These are phyloP conservation scores for Alternaria sp. DNA, from an alignment of 2,329 filamentous ascomycete genomes.

Conservation along the genomic window DNA sequence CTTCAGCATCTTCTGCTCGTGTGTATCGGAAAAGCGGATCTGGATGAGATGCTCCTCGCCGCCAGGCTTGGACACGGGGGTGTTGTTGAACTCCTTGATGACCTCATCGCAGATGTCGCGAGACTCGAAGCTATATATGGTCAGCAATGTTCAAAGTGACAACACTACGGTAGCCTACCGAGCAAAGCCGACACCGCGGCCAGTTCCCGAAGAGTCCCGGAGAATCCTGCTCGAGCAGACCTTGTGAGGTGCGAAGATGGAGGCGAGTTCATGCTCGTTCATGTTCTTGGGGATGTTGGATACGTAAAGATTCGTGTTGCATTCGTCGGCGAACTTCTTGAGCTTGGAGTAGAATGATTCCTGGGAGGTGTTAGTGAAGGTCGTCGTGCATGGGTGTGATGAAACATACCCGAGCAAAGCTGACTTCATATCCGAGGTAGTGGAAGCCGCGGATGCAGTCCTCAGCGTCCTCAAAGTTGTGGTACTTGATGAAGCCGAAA, in stretches of 20 bases:
- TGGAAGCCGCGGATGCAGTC: constrained; percentile 96
- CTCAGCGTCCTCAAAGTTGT: constrained; percentile 85
- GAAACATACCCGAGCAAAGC: constrained; percentile 82
- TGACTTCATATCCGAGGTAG: constrained; percentile 93
- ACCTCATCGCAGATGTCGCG: constrained; percentile 91
- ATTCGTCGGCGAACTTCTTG: constrained; percentile 90
- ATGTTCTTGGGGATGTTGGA: constrained; percentile 93
- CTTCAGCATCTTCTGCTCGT: constrained; percentile 96
- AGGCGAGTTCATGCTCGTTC: constrained; percentile 84
- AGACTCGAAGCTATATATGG: constrained; percentile 76
- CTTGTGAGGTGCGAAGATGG: constrained; percentile 79
- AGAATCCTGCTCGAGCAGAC: constrained; percentile 96
- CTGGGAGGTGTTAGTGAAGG: constrained; percentile 29
- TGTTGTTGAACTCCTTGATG: constrained; percentile 84
- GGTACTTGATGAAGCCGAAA: constrained; percentile 97
- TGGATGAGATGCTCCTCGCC: constrained; percentile 84
- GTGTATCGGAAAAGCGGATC: constrained; percentile 96
- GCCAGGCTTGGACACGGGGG: constrained; percentile 60
- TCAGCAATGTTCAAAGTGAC: constrained; percentile 9
- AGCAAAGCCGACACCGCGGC: constrained; percentile 96
- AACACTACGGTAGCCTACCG: constrained; percentile 66
- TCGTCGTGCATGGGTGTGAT: not conserved
- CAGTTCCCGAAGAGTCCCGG: constrained; percentile 88
- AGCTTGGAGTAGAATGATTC: constrained; percentile 98
- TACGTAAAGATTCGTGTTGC: constrained; percentile 95